Evolutionary conservation across 441 rosid species (phyloP).

Genomic region (Erodium texanum): DNA sequence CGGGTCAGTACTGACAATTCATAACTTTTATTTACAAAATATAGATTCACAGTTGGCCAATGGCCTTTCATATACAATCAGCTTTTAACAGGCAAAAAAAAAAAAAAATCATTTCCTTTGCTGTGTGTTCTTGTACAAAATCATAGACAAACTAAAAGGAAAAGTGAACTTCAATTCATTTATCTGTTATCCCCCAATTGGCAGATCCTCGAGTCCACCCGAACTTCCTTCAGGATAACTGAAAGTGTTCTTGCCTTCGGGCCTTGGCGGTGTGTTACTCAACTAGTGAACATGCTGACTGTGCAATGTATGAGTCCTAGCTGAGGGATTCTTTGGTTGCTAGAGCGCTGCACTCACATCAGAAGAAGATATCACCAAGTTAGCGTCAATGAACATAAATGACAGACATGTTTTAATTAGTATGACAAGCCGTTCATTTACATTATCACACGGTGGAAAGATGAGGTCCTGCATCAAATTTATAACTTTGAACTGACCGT

Average conservation of each 20-base stretch:
- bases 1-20: not conserved
- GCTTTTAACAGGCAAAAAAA: not conserved
- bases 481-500: not conserved
- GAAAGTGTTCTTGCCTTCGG: too few species aligned
- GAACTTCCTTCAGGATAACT: too few species aligned
- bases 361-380: not conserved
- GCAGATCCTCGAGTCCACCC: too few species aligned
- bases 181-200: too few species aligned
- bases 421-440: not conserved
- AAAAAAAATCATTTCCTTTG: not conserved
- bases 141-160: not conserved
- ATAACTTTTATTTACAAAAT: too few species aligned
- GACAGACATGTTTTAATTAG: not conserved
- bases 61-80: not conserved
- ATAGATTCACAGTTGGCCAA: too few species aligned
- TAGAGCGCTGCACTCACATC: constrained; percentile 44
- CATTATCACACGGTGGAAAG: not conserved
- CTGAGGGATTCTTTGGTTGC: constrained; percentile 51
- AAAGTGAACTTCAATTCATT: not conserved
- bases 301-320: constrained; percentile 11
- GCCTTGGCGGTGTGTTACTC: not conserved
- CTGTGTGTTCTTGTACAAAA: not conserved
- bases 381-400: not conserved
- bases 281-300: not conserved
- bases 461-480: too few species aligned